Evolutionary conservation across 176 grass and related monocot species (phyloP), one percentile per base, ranked within the genome.

Genomic region (sorghum (Sorghum bicolor)): DNA sequence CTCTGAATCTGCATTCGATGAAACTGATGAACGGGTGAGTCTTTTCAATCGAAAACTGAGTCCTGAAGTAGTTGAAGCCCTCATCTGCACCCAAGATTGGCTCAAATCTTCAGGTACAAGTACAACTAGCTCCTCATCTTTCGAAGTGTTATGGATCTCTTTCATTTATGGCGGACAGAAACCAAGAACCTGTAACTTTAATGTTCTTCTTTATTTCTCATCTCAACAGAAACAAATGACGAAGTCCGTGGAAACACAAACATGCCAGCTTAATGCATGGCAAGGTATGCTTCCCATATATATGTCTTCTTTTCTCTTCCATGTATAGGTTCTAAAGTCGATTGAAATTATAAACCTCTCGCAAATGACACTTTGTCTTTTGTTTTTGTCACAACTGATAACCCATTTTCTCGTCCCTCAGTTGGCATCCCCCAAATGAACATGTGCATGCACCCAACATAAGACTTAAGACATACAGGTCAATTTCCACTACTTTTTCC

Each of bases 81-180:
- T 83, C 8, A 50, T 83, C 39, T 83, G 70, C 41, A 50, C 71
- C 32, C 70, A 75, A 2, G 58, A 66, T 83, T 83, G 70, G 81
- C 44, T 72, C n/a, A 73, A 41, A 15, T 73, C 16, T 33, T 73
- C 26, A 33, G 50, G 69, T 83, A 60, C 13, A 53, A 8, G 50
- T 53, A 53, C 6, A 17, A 53, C 17, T 52, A 22, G 16, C 15
- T 71, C 31, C 17, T 31, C 45, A 33, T 75, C 3, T 31, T 64
- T 20, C 14, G 11, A 10, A 3, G 19, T 44, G 38, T 63, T 63
- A 7, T 7, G 1, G 14, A 29, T 10, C n/a, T 19, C 6, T 38
- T 78, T 40, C n/a, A 41, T 39, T 41, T 30, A 20, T 8, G 6
- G 17, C 22, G 2, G 6, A 53, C 2, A 61, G 55, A 26, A 26